Evolutionary conservation across 1,284 basidiomycete species (phyloP).

Genomic region (Cutaneotrichosporon arboriforme): DNA sequence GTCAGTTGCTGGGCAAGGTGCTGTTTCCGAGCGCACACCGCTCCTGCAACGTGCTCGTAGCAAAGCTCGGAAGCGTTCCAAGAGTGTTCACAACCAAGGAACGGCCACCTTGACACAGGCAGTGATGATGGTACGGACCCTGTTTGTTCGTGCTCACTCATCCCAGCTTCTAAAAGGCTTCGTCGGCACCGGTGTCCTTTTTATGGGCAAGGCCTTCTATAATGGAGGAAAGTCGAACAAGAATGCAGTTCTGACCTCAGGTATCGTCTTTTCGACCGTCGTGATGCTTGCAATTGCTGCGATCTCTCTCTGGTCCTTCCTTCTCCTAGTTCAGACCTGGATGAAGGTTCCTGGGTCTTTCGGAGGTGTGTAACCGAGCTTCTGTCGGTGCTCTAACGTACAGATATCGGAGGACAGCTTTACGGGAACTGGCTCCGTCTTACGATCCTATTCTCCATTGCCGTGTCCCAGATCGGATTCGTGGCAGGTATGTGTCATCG

Average conservation of each 20-base stretch:
- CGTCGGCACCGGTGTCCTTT: constrained; percentile 91
- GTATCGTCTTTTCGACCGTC: constrained; percentile 80
- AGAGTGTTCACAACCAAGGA: constrained; percentile 57
- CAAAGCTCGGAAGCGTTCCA: constrained; percentile 56
- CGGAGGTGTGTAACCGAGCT: constrained; percentile 59
- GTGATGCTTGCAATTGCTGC: constrained; percentile 75
- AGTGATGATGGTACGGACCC: constrained; percentile 68
- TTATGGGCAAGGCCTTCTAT: constrained; percentile 94
- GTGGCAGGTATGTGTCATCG: constrained; percentile 33
- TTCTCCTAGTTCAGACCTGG: constrained; percentile 84
- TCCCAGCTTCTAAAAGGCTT: constrained; percentile 83
- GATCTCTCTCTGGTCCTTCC: constrained; percentile 89
- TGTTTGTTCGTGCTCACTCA: background rate
- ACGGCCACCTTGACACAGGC: constrained; percentile 84
- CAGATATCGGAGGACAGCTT: constrained; percentile 84
- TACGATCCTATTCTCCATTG: constrained; percentile 79
- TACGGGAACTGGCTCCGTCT: constrained; percentile 92
- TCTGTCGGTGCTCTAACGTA: constrained; percentile 6
- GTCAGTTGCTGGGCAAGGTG: constrained; percentile 1
- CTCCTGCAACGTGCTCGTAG: constrained; percentile 20
- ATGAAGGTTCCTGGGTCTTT: constrained; percentile 87
- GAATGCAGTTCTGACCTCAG: constrained; percentile 10
- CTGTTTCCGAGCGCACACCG: constrained; percentile 10
- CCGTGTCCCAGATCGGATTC: constrained; percentile 74
- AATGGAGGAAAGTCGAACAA: constrained; percentile 61